Percentiles rank a stretch among this genome's conserved stretches.
Evolutionary conservation across 768 basidiomycete species (phyloP).

Genomic region (Amanita rubescens): DNA sequence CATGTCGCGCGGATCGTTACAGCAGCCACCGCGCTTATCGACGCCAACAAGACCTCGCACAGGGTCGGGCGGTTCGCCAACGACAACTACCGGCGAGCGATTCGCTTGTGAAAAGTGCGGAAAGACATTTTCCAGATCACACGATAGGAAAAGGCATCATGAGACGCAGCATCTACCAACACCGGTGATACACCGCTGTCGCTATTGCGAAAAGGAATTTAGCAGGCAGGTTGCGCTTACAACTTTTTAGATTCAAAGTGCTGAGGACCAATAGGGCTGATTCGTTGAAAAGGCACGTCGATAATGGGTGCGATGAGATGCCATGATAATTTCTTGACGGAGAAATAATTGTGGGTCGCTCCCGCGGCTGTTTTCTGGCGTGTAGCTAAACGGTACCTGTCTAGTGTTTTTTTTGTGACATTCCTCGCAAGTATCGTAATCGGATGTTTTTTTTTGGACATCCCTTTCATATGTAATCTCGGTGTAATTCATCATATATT

Average conservation of each 20-base stretch:
- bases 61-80: constrained; percentile 24
- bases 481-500: not conserved
- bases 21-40: constrained; percentile 29
- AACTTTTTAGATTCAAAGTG: not conserved
- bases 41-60: constrained; percentile 34
- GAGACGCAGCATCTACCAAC: constrained; percentile 67
- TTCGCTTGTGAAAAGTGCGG: constrained; percentile 69
- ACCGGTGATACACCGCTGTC: constrained; percentile 62
- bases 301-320: constrained; percentile 74
- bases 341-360: not conserved
- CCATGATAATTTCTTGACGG: constrained; percentile 21
- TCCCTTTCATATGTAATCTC: not conserved
- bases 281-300: constrained; percentile 75
- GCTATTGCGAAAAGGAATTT: constrained; percentile 70
- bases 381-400: not conserved
- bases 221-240: constrained; percentile 41
- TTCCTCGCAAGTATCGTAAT: not conserved
- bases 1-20: constrained; percentile 16
- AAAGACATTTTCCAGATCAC: constrained; percentile 72
- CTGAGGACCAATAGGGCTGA: constrained; percentile 33
- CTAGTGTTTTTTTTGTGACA: constrained; percentile 3
- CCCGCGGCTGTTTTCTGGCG: not conserved
- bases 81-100: constrained; percentile 44
- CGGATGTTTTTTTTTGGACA: not conserved
- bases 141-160: constrained; percentile 77